Evolutionary conservation across 2,329 filamentous ascomycete species (phyloP), one percentile per base, ranked within the genome.

Genomic region (Ambrosiella beaveri): DNA sequence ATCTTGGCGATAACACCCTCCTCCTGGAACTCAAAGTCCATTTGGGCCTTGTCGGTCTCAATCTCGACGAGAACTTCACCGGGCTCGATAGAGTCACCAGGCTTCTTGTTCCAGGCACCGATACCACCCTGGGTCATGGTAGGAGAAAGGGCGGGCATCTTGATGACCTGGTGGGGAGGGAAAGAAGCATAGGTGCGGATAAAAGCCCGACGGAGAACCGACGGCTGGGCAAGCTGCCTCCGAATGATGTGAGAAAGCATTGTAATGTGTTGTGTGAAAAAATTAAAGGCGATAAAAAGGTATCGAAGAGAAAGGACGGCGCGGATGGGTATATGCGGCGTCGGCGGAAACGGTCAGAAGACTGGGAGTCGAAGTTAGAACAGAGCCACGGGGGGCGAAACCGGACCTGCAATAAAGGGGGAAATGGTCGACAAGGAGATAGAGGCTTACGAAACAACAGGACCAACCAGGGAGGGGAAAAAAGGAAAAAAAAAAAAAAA

Each of bases 1-100:
- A 97, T 80, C 80, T 95, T 95, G 67, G 93, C 91, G 65, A 98
- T 79, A 61, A 95, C 80, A 76, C 91, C 93, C 70, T 97, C 93
- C 68, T 98, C 93, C 74, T 98, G 93, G 74, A 95, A 97, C 74
- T 98, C 93, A 71, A 98, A 97, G 77, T 98, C 93, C 93, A 98
- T 98, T 77, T 97, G 93, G 63, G 93, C 93, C 80, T 98, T 98
- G 75, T 98, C 93, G 66, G 93, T 98, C 80, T 98, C 93, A 67
- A 97, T 95, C 78, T 95, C 90, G 65, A 95, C 90, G 65, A 98
- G 76, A 52, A 98, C 93, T 70, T 98, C 93, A 70, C 93, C 93
- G 56, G 94, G 90, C 60, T 81, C 76, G 71, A 98, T 84, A 62
- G 76, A 68, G 72, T 98, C 93, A 69, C 93, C 93, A 64, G 83